phyloP scores from a whole-genome alignment of 495 filamentous ascomycete species.

The Baudoinia panamericana region DNA sequence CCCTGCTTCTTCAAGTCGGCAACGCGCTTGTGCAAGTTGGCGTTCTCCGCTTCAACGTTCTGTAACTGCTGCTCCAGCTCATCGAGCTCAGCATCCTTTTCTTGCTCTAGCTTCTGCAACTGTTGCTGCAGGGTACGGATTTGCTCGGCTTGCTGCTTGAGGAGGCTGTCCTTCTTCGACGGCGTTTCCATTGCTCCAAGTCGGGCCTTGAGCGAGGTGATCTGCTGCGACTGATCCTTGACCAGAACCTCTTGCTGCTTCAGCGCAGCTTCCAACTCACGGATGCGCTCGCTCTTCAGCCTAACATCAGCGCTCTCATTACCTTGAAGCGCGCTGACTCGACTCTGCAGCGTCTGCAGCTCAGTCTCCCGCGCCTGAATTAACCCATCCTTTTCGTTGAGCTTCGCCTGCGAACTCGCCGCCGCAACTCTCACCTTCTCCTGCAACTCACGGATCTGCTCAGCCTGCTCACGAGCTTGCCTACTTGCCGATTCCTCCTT shows the following conservation, averaged over 20 bases:
- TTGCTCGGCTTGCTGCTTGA: slow-evolving; percentile 20
- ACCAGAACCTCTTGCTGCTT: slow-evolving; percentile 9
- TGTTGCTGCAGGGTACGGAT: slow-evolving; percentile 12
- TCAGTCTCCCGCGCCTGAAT: slow-evolving; percentile 17
- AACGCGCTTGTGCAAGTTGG: slow-evolving; percentile 8
- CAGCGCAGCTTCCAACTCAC: slow-evolving; percentile 15
- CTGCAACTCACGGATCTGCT: slow-evolving; percentile 19
- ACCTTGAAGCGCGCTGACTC: slow-evolving; percentile 10
- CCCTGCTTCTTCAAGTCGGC: slow-evolving; percentile 9
- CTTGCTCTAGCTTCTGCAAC: slow-evolving; percentile 16
- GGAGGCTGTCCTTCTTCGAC: slow-evolving; percentile 17
- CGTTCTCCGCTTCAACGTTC: slow-evolving; percentile 10
- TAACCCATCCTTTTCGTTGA: slow-evolving; percentile 18
- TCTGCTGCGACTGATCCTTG: slow-evolving; percentile 18
- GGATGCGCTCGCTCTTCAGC: slow-evolving; percentile 17
- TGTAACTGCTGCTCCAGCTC: slow-evolving; percentile 20
- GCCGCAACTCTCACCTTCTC: slow-evolving; percentile 17
- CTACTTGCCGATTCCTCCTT: slow-evolving; percentile 13
- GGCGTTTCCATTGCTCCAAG: slow-evolving; percentile 22
- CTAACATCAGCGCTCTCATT: slow-evolving; percentile 14
- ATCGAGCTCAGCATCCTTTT: slow-evolving; percentile 18
- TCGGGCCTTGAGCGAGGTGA: slow-evolving; percentile 13
- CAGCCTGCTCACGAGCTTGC: slow-evolving; percentile 14
- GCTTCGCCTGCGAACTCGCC: slow-evolving; percentile 14
- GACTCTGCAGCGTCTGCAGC: slow-evolving; percentile 17